Conservation (phyloP, 2,329 filamentous ascomycete species). For the Colletotrichum musae region DNA sequence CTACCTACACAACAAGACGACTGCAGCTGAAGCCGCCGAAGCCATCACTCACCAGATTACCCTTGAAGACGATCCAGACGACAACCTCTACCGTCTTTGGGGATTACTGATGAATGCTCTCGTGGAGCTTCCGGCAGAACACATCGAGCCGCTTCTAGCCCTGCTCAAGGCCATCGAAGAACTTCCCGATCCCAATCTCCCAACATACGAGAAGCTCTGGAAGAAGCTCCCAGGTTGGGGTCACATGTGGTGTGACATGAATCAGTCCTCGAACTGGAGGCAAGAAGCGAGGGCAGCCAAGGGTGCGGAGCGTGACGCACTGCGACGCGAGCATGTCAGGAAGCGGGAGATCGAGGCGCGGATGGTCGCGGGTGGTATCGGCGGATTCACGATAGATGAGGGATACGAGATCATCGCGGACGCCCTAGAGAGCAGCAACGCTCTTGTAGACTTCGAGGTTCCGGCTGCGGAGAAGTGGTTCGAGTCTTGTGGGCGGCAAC, state of each 20-base stretch:
- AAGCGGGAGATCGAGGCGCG: neutral
- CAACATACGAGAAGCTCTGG: neutral
- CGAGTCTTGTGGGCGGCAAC: too few relatives aligned
- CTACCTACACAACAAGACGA: slow-evolving; percentile 9
- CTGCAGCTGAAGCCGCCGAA: neutral
- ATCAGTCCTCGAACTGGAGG: slow-evolving; percentile 18
- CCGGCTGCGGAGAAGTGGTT: neutral
- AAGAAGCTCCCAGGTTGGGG: neutral
- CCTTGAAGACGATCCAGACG: neutral
- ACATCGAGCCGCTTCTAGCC: neutral
- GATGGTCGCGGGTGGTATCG: neutral
- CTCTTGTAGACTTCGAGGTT: slow-evolving; percentile 15
- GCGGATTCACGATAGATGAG: neutral
- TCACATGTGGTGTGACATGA: neutral
- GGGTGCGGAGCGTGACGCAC: rapidly evolving
- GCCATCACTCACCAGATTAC: neutral
- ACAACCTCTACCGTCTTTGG: neutral
- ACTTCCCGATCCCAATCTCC: neutral
- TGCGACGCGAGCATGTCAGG: neutral
- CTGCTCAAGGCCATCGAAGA: slow-evolving; percentile 1
- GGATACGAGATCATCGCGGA: neutral
- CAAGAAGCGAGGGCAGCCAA: neutral
- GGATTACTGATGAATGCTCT: slow-evolving; percentile 2
- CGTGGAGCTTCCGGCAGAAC: neutral
- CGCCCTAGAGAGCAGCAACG: slow-evolving; percentile 16